These are phyloP conservation scores for Isatis lusitanica DNA, from an alignment of 441 rosid species.

Conservation along the genomic window DNA sequence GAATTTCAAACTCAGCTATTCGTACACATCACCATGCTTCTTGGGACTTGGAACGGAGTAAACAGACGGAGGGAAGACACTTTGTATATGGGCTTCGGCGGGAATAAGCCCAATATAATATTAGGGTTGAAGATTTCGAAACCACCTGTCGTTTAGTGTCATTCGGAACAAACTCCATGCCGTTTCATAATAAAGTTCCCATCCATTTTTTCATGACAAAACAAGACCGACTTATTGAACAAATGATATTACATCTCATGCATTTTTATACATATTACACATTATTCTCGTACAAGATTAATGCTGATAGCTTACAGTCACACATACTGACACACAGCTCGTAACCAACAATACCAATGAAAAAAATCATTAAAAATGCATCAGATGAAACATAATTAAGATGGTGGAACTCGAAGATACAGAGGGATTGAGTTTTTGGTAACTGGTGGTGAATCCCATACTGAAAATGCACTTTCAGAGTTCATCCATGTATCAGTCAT, in stretches of 20 bases:
- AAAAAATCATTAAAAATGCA: neutral
- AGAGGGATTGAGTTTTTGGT: conserved; percentile 49
- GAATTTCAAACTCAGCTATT: too few species aligned
- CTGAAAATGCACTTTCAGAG: conserved; percentile 59
- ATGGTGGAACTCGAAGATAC: conserved; percentile 45
- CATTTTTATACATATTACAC: neutral
- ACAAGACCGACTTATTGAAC: neutral
- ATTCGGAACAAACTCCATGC: too few species aligned
- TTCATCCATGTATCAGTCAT: conserved; percentile 63
- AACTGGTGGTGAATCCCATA: conserved; percentile 58
- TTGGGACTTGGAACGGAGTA: too few species aligned
- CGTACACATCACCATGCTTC: too few species aligned
- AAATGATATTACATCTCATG: neutral
- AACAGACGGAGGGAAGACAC: too few species aligned
- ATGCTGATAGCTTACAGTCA: neutral
- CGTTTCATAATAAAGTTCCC: too few species aligned
- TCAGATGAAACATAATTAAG: neutral
- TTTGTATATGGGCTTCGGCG: neutral
- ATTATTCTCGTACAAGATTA: neutral
- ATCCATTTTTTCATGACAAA: too few species aligned
- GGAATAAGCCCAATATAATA: neutral
- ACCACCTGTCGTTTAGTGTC: too few species aligned
- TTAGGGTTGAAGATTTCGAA: too few species aligned
- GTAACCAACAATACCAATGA: neutral
- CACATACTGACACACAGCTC: neutral